These are phyloP conservation scores for Cercophora sp. DNA, from an alignment of 495 filamentous ascomycete species.

Conservation along the genomic window DNA sequence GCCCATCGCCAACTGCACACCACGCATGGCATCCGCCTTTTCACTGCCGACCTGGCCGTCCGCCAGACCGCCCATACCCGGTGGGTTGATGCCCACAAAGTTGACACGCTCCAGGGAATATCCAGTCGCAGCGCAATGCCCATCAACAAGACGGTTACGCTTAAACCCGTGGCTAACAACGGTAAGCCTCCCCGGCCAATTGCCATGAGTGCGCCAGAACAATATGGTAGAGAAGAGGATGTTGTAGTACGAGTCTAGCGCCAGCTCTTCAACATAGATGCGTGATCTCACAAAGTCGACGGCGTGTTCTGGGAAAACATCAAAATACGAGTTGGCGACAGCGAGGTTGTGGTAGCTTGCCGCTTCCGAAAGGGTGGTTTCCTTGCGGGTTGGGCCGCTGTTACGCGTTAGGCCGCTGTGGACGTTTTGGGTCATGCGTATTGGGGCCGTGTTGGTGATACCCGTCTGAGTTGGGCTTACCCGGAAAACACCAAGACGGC, in stretches of 20 bases:
- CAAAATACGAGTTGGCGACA: slow-evolving; percentile 37
- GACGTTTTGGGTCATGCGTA: no score
- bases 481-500: slow-evolving; percentile 65
- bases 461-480: slow-evolving; percentile 44
- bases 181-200: slow-evolving; percentile 54
- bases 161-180: slow-evolving; percentile 79
- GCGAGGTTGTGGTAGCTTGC: slow-evolving; percentile 58
- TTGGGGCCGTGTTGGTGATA: no score
- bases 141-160: slow-evolving; percentile 57
- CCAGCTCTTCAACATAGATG: slow-evolving; percentile 56
- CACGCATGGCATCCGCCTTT: slow-evolving; percentile 35
- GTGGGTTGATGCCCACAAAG: slow-evolving; percentile 69
- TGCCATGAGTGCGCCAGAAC: slow-evolving; percentile 48
- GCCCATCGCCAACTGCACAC: slow-evolving; percentile 35
- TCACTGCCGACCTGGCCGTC: slow-evolving; percentile 16
- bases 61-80: slow-evolving; percentile 32
- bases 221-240: slow-evolving; percentile 63
- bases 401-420: no score
- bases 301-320: slow-evolving; percentile 28
- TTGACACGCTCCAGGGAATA: slow-evolving; percentile 42
- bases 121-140: slow-evolving; percentile 64
- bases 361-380: slow-evolving; percentile 59
- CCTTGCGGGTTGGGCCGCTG: slow-evolving; percentile 59
- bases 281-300: slow-evolving; percentile 12
- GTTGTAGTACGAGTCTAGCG: slow-evolving; percentile 79